Evolutionary conservation across 2,329 filamentous ascomycete species (phyloP).

Genomic region (Aspergillus sp.): DNA sequence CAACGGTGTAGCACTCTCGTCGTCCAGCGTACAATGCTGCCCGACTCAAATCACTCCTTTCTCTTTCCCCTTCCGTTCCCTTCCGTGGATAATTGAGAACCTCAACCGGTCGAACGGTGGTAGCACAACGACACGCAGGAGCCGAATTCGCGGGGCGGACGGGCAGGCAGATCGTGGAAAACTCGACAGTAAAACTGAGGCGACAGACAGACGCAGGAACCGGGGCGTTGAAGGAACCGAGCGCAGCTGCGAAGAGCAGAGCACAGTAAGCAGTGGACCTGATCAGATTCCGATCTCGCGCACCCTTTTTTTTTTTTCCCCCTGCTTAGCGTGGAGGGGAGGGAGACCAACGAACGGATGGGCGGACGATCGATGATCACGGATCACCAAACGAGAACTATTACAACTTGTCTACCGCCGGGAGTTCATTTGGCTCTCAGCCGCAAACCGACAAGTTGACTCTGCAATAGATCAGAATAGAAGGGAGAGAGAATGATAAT

Average conservation of each 20-base stretch:
- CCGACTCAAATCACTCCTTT: neutral
- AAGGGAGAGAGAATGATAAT: neutral
- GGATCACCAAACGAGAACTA: neutral
- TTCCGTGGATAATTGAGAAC: neutral
- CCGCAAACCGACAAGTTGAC: no score
- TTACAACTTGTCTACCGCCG: no score
- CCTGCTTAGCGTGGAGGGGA: constrained; percentile 1
- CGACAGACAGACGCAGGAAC: neutral
- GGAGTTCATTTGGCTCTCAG: no score
- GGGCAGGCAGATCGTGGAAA: no score
- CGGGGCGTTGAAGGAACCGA: neutral
- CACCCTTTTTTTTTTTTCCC: neutral
- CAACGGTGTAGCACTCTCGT: neutral
- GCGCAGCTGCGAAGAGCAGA: neutral
- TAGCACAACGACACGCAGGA: neutral
- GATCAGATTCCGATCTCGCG: neutral
- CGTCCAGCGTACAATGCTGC: no score
- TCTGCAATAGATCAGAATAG: neutral
- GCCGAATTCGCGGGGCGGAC: no score
- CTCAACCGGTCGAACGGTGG: neutral
- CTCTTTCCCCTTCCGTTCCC: neutral
- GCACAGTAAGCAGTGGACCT: neutral
- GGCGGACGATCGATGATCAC: neutral
- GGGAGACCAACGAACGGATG: neutral
- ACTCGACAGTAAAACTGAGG: no score